A percentile compares a stretch with the other conserved stretches of the same genome.
phyloP scores from a whole-genome alignment of 2,329 filamentous ascomycete species.

The Cercospora sp. region DNA sequence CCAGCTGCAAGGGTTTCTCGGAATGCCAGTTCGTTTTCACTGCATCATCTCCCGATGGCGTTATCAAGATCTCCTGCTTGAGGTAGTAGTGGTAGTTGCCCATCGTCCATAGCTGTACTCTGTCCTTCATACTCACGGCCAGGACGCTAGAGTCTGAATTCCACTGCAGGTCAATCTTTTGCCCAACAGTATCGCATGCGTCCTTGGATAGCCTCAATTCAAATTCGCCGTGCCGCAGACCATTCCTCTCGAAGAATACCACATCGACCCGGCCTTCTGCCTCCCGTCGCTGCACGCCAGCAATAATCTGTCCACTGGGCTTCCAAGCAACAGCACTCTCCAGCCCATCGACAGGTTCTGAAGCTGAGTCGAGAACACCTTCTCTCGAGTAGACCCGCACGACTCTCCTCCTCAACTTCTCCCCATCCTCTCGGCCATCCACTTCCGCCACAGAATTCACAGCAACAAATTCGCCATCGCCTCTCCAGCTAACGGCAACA shows the following conservation, averaged over 20 bases:
- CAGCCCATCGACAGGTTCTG: conserved; percentile 90
- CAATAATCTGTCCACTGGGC: conserved; percentile 85
- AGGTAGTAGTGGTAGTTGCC: conserved; percentile 98
- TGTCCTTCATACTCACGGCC: conserved; percentile 71
- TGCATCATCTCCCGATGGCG: conserved; percentile 9
- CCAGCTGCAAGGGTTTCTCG: conserved; percentile 73
- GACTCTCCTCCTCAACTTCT: conserved; percentile 62
- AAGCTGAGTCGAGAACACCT: conserved; percentile 86
- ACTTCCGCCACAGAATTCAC: conserved; percentile 80
- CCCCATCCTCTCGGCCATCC: conserved; percentile 41
- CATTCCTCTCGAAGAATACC: conserved; percentile 95
- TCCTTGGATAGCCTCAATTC: conserved; percentile 67
- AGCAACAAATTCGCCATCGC: conserved; percentile 87
- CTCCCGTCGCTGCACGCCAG: conserved; percentile 72
- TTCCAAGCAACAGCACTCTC: conserved; percentile 87
- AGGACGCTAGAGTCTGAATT: conserved; percentile 90
- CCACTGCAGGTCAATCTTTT: conserved; percentile 72
- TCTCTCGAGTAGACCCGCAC: conserved; percentile 90
- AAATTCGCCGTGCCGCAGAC: conserved; percentile 94
- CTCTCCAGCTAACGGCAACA: conserved; percentile 83
- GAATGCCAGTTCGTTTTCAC: conserved; percentile 68
- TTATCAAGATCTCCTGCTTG: conserved; percentile 73
- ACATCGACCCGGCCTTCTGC: conserved; percentile 65
- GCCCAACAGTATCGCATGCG: conserved; percentile 56
- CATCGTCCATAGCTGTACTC: conserved; percentile 92